A percentile compares a stretch with the other conserved stretches of the same genome.
Evolutionary conservation across 1,284 basidiomycete genomes (phyloP).

Genomic region (Ceratobasidium sp.): DNA sequence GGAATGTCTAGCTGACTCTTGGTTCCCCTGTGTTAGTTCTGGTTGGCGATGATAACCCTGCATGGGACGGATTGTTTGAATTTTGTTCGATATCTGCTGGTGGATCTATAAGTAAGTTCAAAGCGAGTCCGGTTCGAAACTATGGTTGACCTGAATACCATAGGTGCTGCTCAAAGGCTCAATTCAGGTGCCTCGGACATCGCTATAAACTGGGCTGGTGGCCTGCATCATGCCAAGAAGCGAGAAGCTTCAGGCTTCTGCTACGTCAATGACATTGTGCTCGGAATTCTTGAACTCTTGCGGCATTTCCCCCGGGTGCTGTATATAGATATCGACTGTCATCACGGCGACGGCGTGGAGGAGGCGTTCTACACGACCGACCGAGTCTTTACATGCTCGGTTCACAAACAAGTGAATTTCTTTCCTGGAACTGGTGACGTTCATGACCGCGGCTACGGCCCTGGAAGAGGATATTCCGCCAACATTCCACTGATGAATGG

Average conservation of each 20-base stretch:
- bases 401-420: slow-evolving; percentile 88
- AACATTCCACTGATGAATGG: slow-evolving; percentile 96
- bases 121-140: neutral
- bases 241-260: slow-evolving; percentile 96
- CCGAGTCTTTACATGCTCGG: slow-evolving; percentile 93
- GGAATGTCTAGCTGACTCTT: slow-evolving; percentile 36
- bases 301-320: slow-evolving; percentile 80
- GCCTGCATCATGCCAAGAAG: slow-evolving; percentile 98
- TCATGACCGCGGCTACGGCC: slow-evolving; percentile 83
- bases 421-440: slow-evolving; percentile 94
- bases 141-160: neutral
- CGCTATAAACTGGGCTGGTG: slow-evolving; percentile 97
- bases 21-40: slow-evolving; percentile 60
- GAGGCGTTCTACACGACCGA: slow-evolving; percentile 99
- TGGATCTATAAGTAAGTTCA: slow-evolving; percentile 76
- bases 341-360: slow-evolving; percentile 98
- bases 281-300: slow-evolving; percentile 87
- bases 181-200: slow-evolving; percentile 87
- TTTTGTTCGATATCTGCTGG: slow-evolving; percentile 97
- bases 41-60: slow-evolving; percentile 93
- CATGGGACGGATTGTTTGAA: slow-evolving; percentile 96
- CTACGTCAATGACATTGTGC: slow-evolving; percentile 96
- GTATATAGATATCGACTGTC: slow-evolving; percentile 98
- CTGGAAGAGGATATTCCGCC: slow-evolving; percentile 88
- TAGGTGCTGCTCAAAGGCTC: slow-evolving; percentile 83